phyloP scores from a whole-genome alignment of 164 flowering plant genomes.

The Vitis amurensis region DNA sequence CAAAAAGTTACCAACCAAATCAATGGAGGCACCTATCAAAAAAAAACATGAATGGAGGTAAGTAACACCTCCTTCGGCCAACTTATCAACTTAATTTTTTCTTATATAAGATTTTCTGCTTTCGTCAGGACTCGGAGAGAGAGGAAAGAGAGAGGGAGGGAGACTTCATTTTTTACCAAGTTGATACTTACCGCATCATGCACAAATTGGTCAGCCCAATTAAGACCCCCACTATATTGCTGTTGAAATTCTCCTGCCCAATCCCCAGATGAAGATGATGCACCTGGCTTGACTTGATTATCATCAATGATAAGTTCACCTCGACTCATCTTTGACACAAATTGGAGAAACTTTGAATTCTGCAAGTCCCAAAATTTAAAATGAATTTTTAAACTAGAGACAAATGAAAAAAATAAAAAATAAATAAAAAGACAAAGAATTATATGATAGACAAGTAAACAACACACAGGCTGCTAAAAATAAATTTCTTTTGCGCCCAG shows the following conservation, averaged over 20 bases:
- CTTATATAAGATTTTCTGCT: too few relatives aligned
- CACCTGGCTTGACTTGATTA: slow-evolving; percentile 75
- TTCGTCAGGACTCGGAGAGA: too few relatives aligned
- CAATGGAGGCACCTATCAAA: too few relatives aligned
- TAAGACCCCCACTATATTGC: slow-evolving; percentile 47
- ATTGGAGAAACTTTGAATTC: slow-evolving; percentile 96
- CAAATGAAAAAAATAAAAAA: neutral
- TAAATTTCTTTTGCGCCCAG: too few relatives aligned
- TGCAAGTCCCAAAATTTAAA: slow-evolving; percentile 24
- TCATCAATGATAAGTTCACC: slow-evolving; percentile 95
- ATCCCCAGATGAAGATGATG: slow-evolving; percentile 47
- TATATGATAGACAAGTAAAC: too few relatives aligned
- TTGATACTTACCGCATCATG: slow-evolving; percentile 47
- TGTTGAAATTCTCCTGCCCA: slow-evolving; percentile 91
- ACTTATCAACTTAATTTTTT: too few relatives aligned
- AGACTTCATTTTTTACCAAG: neutral
- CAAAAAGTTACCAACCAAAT: too few relatives aligned
- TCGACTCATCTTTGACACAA: slow-evolving; percentile 98
- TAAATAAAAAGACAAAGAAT: too few relatives aligned
- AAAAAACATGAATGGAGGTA: too few relatives aligned
- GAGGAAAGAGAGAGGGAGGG: too few relatives aligned
- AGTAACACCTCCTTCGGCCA: too few relatives aligned
- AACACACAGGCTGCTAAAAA: too few relatives aligned
- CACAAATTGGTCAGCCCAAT: slow-evolving; percentile 81
- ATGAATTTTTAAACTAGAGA: neutral